phyloP scores from a whole-genome alignment of 495 filamentous ascomycete genomes.

The Collariella sp. region DNA sequence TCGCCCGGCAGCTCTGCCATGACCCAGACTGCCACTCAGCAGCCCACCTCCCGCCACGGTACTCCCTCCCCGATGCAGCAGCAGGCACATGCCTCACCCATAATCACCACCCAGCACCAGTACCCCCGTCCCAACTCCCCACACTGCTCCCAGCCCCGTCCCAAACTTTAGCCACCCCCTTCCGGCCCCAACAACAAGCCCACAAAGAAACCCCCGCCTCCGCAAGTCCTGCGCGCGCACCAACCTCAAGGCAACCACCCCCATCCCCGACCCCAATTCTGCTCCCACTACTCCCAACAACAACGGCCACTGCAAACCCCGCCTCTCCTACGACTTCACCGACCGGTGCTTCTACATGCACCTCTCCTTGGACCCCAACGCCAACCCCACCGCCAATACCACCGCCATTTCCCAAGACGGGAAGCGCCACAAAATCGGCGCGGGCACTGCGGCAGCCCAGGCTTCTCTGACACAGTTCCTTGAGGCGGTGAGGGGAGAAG shows the following conservation, averaged over 20 bases:
- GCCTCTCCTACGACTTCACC: background rate
- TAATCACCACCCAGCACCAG: background rate
- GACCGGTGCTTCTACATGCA: conserved; percentile 5
- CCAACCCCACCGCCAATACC: too few species aligned
- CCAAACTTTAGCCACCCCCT: background rate
- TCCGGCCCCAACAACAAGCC: background rate
- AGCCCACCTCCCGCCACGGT: background rate
- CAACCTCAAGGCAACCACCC: background rate
- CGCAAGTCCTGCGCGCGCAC: conserved; percentile 5
- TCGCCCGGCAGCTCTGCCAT: background rate
- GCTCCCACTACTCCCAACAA: background rate
- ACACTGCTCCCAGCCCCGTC: background rate
- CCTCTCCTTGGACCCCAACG: background rate
- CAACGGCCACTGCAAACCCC: background rate
- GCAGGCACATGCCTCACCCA: background rate
- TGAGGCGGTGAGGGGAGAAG: background rate
- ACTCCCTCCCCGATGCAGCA: background rate
- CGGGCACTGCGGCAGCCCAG: background rate
- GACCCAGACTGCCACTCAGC: background rate
- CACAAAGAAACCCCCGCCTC: background rate
- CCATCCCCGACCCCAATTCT: background rate
- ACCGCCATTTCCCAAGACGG: too few species aligned
- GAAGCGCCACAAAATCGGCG: background rate
- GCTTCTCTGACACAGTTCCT: conserved; percentile 2
- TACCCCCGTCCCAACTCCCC: background rate